Percentiles rank a stretch among this genome's conserved stretches.
Evolutionary conservation across 768 basidiomycete genomes (phyloP).

Genomic region (Russula virescens): DNA sequence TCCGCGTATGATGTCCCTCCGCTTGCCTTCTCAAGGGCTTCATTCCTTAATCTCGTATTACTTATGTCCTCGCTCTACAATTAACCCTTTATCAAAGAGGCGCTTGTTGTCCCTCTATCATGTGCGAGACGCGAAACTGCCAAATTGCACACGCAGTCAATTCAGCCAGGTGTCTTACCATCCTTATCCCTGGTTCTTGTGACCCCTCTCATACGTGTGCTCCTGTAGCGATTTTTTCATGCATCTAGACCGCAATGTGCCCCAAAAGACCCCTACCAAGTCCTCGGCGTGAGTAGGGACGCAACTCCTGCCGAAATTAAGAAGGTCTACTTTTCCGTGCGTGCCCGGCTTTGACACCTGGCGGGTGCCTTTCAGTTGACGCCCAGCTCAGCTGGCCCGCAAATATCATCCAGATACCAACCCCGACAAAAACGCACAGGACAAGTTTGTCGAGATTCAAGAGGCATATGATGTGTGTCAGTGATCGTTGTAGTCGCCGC

Average conservation of each 20-base stretch:
- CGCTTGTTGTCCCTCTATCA: slow-evolving; percentile 7
- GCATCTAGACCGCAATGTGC: slow-evolving; percentile 48
- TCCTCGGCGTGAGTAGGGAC: slow-evolving; percentile 83
- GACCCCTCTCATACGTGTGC: slow-evolving; percentile 11
- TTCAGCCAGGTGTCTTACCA: slow-evolving; percentile 17
- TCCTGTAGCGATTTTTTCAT: slow-evolving; percentile 66
- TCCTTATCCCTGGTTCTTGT: slow-evolving; percentile 3
- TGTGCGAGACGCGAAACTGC: background rate
- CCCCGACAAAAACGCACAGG: slow-evolving; percentile 83
- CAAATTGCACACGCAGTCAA: slow-evolving; percentile 9
- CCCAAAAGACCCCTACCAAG: slow-evolving; percentile 81
- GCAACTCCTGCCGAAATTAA: slow-evolving; percentile 87
- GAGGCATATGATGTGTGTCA: slow-evolving; percentile 87
- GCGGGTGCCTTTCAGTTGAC: slow-evolving; percentile 22
- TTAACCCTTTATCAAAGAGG: slow-evolving; percentile 7
- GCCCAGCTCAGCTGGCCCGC: slow-evolving; percentile 75
- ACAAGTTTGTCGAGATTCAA: slow-evolving; percentile 95
- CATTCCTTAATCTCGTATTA: slow-evolving; percentile 40
- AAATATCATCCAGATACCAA: slow-evolving; percentile 99
- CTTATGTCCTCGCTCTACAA: slow-evolving; percentile 42
- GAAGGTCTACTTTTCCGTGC: slow-evolving; percentile 92
- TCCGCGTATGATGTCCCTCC: slow-evolving; percentile 41
- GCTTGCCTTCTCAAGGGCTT: slow-evolving; percentile 33
- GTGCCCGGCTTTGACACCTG: slow-evolving; percentile 29
- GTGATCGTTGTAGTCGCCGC: slow-evolving; percentile 7